phyloP scores from a whole-genome alignment of 371 early-diverging fungal species.

The Sporodiniella umbellata region DNA sequence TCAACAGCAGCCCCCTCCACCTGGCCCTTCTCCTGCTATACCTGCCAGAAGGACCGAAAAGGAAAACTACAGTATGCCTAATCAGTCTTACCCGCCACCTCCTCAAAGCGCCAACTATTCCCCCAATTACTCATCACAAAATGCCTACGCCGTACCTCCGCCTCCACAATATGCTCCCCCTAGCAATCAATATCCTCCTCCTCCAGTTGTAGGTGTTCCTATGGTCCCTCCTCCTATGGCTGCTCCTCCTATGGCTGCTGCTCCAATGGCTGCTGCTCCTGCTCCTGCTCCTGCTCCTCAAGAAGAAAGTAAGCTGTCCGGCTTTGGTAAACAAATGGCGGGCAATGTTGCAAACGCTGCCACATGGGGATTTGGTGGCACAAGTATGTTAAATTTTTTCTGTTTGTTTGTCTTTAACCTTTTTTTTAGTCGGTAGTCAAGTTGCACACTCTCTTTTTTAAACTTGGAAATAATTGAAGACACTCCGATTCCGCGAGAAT shows the following conservation, averaged over 20 bases:
- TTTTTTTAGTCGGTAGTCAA: slow-evolving; percentile 27
- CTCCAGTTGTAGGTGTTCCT: slow-evolving; percentile 5
- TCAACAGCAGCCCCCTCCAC: not conserved
- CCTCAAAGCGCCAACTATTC: slow-evolving; percentile 1
- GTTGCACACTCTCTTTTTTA: slow-evolving; percentile 30
- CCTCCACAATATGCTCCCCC: slow-evolving; percentile 20
- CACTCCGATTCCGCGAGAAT: too few relatives aligned
- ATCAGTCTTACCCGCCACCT: slow-evolving; percentile 10
- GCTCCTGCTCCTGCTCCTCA: slow-evolving; percentile 11
- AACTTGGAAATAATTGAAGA: too few relatives aligned
- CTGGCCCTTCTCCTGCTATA: slow-evolving; percentile 5
- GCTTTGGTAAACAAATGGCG: slow-evolving; percentile 23
- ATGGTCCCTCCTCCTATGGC: too few relatives aligned
- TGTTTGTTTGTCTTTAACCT: slow-evolving; percentile 2
- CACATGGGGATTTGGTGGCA: slow-evolving; percentile 45
- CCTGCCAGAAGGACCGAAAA: slow-evolving; percentile 2
- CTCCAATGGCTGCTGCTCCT: slow-evolving; percentile 14
- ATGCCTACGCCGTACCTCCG: slow-evolving; percentile 1
- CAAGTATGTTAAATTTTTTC: slow-evolving; percentile 21
- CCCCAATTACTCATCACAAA: slow-evolving; percentile 3
- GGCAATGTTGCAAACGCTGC: slow-evolving; percentile 34
- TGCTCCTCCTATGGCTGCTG: not conserved
- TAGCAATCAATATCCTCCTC: slow-evolving; percentile 11
- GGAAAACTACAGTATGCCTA: slow-evolving; percentile 31
- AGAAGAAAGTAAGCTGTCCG: slow-evolving; percentile 17